Base-by-base conservation (phyloP, 2,329 filamentous ascomycete species). In the Onygenales sp. region DNA sequence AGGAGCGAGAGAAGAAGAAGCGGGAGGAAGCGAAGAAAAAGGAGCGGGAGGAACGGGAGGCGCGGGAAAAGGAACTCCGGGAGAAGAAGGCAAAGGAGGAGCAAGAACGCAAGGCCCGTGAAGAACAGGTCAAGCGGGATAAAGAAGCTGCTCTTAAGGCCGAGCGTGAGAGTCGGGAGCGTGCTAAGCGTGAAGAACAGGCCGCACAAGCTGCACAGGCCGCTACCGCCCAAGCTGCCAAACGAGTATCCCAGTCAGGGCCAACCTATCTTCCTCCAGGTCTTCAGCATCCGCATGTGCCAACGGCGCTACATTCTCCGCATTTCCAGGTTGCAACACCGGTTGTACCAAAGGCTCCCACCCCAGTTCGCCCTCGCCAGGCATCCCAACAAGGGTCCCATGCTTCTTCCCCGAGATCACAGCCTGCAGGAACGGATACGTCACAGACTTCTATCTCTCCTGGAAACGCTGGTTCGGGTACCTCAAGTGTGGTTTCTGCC, bases 241-340 rank as follows among this genome's bases (percentile, higher is more conserved):
- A 76, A 59, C 83, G 83, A 58, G 78, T 83, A 51, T 84, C 85
- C 58, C 77, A 80, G 45, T 69, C 79, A 47, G 78, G 78, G 55
- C 73, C 77, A 52, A 75, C 80, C 35, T 75, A 78, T 45, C 66
- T 82, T 42, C 77, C 80, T 38, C 73, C 78, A 43, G 77, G 75
- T 48, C 64, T 82, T 50, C 73, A 75, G 47, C 70, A 76, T 41
- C 76, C 81, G 60, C 76, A 80, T 54, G 78, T 74, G 21, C 69
- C 72, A 35, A 71, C 73, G 13, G 72, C 72, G 55, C 78, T 85
- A 58, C 82, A 83, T 47, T 96, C 92, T 13, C 92, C 92, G 7
- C 88, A 89, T 65, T 80, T 92, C 50, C 75, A 85, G 32, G 78
- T 89, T 56, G 86, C 87, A 8, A 93, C 88, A 36, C 92, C 93